phyloP scores from a whole-genome alignment of 2,329 filamentous ascomycete genomes.

The Neobulgaria alba region DNA sequence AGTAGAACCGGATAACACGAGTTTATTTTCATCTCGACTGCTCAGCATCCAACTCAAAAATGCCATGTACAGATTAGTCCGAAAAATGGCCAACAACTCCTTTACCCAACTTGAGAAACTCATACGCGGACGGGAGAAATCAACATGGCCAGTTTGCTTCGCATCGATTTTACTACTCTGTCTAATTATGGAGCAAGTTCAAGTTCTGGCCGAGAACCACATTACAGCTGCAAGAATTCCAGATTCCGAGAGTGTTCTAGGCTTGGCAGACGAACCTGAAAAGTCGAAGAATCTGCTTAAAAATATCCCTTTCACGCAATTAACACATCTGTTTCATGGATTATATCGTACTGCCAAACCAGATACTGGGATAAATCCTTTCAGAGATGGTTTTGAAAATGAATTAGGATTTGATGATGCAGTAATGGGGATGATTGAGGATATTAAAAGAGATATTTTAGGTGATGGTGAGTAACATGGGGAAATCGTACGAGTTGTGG shows the following conservation, averaged over 20 bases:
- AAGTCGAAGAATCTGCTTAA: slow-evolving; percentile 7
- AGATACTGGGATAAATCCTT: slow-evolving; percentile 12
- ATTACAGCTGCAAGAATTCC: slow-evolving; percentile 1
- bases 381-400: not conserved
- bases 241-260: not conserved
- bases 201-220: slow-evolving; percentile 5
- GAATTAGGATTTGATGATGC: not conserved
- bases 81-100: slow-evolving; percentile 1
- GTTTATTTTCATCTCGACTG: slow-evolving; percentile 12
- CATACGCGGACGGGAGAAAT: slow-evolving; percentile 7
- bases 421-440: not conserved
- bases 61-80: slow-evolving; percentile 7
- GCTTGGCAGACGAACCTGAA: slow-evolving; percentile 2
- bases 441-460: no score
- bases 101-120: slow-evolving; percentile 11
- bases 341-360: slow-evolving; percentile 13
- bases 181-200: slow-evolving; percentile 10
- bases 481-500: no score
- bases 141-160: slow-evolving; percentile 12
- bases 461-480: no score
- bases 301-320: slow-evolving; percentile 7
- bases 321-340: slow-evolving; percentile 14
- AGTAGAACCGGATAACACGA: not conserved
- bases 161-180: slow-evolving; percentile 9
- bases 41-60: slow-evolving; percentile 15